Conservation (phyloP, 257 asterid genomes). For the Solanum virginianum region DNA sequence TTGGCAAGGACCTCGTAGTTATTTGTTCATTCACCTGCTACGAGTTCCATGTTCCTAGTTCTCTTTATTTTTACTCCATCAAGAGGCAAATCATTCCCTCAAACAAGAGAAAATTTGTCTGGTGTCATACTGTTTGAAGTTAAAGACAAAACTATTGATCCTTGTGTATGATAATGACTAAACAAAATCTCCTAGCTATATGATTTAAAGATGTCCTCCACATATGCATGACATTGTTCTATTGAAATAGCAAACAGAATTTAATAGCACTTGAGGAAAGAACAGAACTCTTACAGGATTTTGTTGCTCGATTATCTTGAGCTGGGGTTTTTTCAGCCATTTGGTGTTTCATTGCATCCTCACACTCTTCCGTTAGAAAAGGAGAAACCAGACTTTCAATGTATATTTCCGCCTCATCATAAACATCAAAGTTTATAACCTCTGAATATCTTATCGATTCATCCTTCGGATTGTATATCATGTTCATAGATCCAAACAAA, state of each 20-base stretch:
- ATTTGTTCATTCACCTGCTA: background rate
- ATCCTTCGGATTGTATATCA: background rate
- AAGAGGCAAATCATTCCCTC: background rate
- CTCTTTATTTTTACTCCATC: background rate
- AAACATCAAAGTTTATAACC: background rate
- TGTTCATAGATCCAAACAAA: background rate
- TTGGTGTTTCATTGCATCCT: background rate
- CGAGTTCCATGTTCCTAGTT: background rate
- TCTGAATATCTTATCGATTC: background rate
- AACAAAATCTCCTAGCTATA: background rate
- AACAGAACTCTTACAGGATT: background rate
- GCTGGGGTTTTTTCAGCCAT: background rate
- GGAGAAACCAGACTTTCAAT: background rate
- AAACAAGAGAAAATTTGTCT: background rate
- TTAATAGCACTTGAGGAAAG: background rate
- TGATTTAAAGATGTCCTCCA: background rate
- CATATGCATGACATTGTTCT: background rate
- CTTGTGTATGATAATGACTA: background rate
- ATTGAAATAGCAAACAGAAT: background rate
- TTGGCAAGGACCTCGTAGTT: background rate
- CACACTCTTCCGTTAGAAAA: background rate
- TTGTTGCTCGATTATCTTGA: background rate
- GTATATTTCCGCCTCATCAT: background rate
- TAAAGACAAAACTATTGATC: background rate
- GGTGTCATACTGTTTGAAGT: background rate